phyloP scores from a whole-genome alignment of 2,329 filamentous ascomycete species.

The Penicillium sclerotigenum region DNA sequence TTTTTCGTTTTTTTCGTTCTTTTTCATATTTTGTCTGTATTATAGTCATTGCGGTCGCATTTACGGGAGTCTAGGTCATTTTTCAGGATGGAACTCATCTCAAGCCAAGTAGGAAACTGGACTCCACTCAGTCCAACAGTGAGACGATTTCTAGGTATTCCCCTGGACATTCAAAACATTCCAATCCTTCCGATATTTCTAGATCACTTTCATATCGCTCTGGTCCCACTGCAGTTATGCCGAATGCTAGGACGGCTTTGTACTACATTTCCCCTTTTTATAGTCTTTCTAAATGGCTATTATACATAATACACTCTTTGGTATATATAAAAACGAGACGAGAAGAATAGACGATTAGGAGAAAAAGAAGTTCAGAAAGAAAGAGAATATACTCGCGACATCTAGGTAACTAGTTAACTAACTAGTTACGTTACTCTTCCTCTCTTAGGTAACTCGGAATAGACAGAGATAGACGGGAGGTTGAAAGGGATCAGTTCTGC shows the following conservation, averaged over 20 bases:
- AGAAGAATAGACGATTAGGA: no score
- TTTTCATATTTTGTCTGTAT: slow-evolving; percentile 3
- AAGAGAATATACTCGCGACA: not conserved
- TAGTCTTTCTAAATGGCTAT: not conserved
- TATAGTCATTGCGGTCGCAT: slow-evolving; percentile 6
- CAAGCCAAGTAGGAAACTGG: not conserved
- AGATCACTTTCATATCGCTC: not conserved
- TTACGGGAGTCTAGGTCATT: slow-evolving; percentile 2
- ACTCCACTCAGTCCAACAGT: not conserved
- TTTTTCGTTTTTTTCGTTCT: not conserved
- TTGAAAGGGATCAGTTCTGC: slow-evolving; percentile 2
- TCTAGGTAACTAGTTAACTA: not conserved
- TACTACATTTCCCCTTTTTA: not conserved
- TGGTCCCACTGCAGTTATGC: slow-evolving; percentile 2
- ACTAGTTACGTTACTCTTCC: not conserved
- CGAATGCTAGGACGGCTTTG: slow-evolving; percentile 2
- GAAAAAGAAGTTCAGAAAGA: not conserved
- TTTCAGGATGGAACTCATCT: not conserved
- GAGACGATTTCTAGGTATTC: not conserved
- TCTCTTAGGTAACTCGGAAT: not conserved
- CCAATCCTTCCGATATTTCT: not conserved
- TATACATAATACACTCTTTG: not conserved
- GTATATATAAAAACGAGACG: not conserved
- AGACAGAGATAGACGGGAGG: not conserved
- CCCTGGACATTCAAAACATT: not conserved